Percentiles rank a stretch among this genome's conserved stretches.
Evolutionary conservation across 2,329 filamentous ascomycete genomes (phyloP).

Genomic region (Talaromyces sp.): DNA sequence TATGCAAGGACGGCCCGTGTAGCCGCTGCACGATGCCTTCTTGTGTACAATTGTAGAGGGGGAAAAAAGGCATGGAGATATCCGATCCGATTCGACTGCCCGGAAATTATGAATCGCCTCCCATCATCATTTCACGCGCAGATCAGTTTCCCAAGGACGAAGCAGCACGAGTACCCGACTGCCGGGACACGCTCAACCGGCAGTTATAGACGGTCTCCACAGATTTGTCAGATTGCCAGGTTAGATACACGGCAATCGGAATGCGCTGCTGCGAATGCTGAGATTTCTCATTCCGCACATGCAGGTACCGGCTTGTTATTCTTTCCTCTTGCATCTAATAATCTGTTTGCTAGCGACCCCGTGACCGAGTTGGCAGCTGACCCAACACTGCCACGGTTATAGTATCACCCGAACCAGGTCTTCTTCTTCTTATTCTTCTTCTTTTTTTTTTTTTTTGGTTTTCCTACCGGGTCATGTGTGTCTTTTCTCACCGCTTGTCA

Average conservation of each 20-base stretch:
- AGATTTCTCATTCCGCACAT: not conserved
- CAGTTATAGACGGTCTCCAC: not conserved
- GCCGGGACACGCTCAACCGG: not conserved
- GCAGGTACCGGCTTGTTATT: not conserved
- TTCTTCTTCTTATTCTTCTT: too few relatives aligned
- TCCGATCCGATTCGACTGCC: not conserved
- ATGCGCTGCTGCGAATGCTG: not conserved
- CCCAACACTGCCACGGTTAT: not conserved
- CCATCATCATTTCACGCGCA: not conserved
- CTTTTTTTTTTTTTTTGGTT: too few relatives aligned
- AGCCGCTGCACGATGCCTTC: slow-evolving; percentile 9
- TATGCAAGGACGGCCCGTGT: slow-evolving; percentile 11
- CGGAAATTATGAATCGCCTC: not conserved
- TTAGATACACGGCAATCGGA: not conserved
- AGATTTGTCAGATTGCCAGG: not conserved
- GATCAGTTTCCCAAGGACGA: not conserved
- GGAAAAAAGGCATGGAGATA: too few relatives aligned
- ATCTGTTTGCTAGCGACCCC: not conserved
- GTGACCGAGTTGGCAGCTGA: not conserved
- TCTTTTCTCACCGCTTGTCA: not conserved
- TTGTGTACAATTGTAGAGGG: too few relatives aligned
- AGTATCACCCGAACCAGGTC: not conserved
- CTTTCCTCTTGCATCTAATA: not conserved
- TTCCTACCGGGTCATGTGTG: not conserved
- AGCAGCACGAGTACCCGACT: not conserved